Evolutionary conservation across 768 basidiomycete species (phyloP), one percentile per base, ranked within the genome.

Genomic region (Trametopsis cervina): DNA sequence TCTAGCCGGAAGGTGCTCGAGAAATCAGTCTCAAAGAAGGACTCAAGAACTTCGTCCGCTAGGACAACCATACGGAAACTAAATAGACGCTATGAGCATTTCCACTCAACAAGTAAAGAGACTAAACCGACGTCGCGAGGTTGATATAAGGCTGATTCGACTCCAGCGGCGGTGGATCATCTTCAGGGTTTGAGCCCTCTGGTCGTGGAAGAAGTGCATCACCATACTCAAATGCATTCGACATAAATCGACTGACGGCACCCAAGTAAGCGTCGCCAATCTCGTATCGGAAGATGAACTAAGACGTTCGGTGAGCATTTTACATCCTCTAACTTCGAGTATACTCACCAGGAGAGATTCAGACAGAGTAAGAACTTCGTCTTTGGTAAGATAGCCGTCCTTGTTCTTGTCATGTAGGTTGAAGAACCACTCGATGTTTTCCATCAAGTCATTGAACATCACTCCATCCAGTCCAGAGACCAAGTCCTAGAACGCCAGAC

Each of bases 261-360:
- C 93, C 96, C 20, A 99, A 75, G 62, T 95, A 99, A 3, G 91
- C 89, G 64, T 99, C 96, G 2, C 96, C 96, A 10, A 92, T 76
- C 66, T 99, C 96, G 64, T 83, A 90, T 12, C 96, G 85, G 80
- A 99, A 99, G 54, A 98, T 96, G 67, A 97, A 97, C 94, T 97
- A 60, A 9, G 2, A 26, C 29, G 29, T 33, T 7, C 9, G 29
- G 15, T 33, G 29, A 33, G 29, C 29, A 33, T 7, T 25, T 21
- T 6, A 25, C 20, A 12, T 26, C 3, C 20, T 24, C 38, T 33
- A n/a, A 6, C 38, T 49, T 25, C 53, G 22, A 33, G 24, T 47
- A 46, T 39, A 63, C 82, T 60, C 40, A 94, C 94, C 64, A 99
- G 69, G 46, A 99, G 75, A 3, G 93, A 89, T 65, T 99, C 96